Base-by-base conservation (phyloP, 495 filamentous ascomycete species). In the Cairneyella variabilis region DNA sequence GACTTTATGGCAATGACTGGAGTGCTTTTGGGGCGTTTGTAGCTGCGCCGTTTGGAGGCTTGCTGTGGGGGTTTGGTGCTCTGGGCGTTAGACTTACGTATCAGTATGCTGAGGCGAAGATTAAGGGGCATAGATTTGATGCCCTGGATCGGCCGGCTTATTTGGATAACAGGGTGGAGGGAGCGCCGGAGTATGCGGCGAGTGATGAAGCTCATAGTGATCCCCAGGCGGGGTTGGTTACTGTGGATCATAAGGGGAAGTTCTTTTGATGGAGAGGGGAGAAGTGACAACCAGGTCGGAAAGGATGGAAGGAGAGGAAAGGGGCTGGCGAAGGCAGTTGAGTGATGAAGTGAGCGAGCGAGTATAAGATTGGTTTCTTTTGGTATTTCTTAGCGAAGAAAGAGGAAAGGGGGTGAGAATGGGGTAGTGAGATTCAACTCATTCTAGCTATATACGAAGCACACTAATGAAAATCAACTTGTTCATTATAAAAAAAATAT, bases 21-120 rank as follows among this genome's bases (percentile, higher is more conserved):
- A 82, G 79, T 54, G 83, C 76, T 6, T 90, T 90, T 61, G 86
- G 86, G 44, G 85, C 85, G n/a, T 90, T 90, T 48, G 75, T 89
- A 10, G 86, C 82, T n/a, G 84, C 84, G 4, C 86, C 86, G 1
- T 58, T 89, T 14, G 86, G 86, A 7, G 84, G 85, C 7, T 48
- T 90, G 10, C 67, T 90, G 28, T 90, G 83, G 80, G 83, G 77
- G 14, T 74, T 79, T 38, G 78, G 71, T 14, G 84, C 83, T 14
- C 71, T 84, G 23, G 72, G 56, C 16, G 53, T 80, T 22, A 74
- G 86, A 17, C 58, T 89, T 6, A 57, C 63, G 0, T 71, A 70
- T 17, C 82, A 79, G 50, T 85, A 67, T 52, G 51, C 72, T 26
- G 47, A 62, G n/a, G 76, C 84, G 9, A 81, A 70, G 61, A 36